These are phyloP conservation scores for Yamadazyma friedrichii DNA, from an alignment of 1,139 yeast genomes.

Conservation along the genomic window DNA sequence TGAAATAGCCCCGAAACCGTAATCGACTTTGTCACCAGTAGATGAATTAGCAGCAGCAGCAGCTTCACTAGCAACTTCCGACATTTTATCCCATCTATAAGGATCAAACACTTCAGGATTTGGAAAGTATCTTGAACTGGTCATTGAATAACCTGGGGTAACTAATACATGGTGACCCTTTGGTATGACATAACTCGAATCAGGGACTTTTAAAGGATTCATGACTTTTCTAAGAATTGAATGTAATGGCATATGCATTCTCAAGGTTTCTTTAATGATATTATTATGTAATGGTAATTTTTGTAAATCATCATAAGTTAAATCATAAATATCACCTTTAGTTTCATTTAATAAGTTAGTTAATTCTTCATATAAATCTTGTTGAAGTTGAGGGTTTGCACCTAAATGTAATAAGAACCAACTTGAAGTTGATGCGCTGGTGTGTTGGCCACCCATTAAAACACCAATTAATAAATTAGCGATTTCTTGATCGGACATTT, in stretches of 20 bases:
- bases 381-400: conserved; percentile 79
- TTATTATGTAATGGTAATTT: conserved; percentile 79
- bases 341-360: conserved; percentile 57
- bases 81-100: conserved; percentile 75
- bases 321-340: conserved; percentile 45
- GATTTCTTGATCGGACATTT: conserved; percentile 93
- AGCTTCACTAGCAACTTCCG: conserved; percentile 23
- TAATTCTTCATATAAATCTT: conserved; percentile 75
- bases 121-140: conserved; percentile 75
- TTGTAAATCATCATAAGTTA: conserved; percentile 80
- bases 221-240: conserved; percentile 91
- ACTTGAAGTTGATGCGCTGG: conserved; percentile 93
- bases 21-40: conserved; percentile 68
- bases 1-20: conserved; percentile 93
- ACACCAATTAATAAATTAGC: conserved; percentile 93
- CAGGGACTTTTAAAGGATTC: conserved; percentile 76
- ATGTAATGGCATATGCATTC: conserved; percentile 95
- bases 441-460: conserved; percentile 99
- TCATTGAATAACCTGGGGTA: conserved; percentile 90
- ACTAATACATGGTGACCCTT: conserved; percentile 86
- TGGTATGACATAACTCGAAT: conserved; percentile 80
- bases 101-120: conserved; percentile 71
- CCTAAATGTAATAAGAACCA: conserved; percentile 93
- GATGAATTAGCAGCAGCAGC: conserved; percentile 17
- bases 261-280: conserved; percentile 85